Base-by-base conservation (phyloP, 2,329 filamentous ascomycete species). In the Penicillium sp. region DNA sequence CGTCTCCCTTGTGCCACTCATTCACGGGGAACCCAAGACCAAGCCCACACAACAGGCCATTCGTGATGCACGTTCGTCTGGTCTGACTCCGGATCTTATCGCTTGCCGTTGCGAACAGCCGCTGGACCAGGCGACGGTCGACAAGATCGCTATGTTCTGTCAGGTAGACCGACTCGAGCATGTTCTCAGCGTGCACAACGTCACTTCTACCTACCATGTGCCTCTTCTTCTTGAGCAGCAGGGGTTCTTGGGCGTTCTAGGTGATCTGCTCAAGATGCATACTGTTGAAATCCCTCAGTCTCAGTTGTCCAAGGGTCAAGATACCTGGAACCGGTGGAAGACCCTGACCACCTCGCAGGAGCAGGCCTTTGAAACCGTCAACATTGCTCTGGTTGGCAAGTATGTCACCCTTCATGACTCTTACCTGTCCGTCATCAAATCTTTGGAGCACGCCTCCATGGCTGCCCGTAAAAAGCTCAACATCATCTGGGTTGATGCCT, bases 21-120 rank as follows among this genome's bases (percentile, higher is more conserved):
- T 84, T 26, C 56, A 53, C 11, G 78, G 79, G 21, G 84, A 97
- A 73, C 83, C 94, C 67, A 97, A 97, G 79, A 97, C 90, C 7
- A 97, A 97, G 72, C 93, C 93, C 0, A 98, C 93, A 0, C 93
- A 98, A 66, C 81, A 87, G 57, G 87, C 91, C 17, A 88, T 97
- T 57, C 84, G 84, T 60, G 81, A 86, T 56, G 83, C 90, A 47
- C 84, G 91, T 48, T 90, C 86, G 60, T 84, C 86, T 48, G 89
- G 89, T 60, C 69, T 87, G 39, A 79, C 75, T 43, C 84, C 83
- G 2, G 83, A 86, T 55, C 61, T 93, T 84, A 93, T 97, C 69
- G 93, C 91, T 10, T 97, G 93, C 64, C 87, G 93, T 37, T 97
- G 91, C 65, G 84, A 91, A 58, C 76, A 77, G 36, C 78, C 83